Evolutionary conservation across 1,284 basidiomycete species (phyloP), one percentile per base, ranked within the genome.

Genomic region (Apiotrichum gracile): DNA sequence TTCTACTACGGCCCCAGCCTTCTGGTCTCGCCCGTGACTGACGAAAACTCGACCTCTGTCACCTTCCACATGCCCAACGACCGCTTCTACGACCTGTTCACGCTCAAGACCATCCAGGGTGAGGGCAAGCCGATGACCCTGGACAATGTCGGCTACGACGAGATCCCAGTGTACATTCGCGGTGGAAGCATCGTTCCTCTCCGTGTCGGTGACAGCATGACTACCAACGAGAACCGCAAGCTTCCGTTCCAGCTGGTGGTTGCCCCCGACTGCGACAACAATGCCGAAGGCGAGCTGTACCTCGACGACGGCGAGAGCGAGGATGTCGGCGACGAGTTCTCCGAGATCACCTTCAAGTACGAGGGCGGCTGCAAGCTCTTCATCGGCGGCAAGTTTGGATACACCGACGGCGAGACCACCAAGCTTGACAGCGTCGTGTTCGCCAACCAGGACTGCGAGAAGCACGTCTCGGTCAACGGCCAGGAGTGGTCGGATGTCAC

Each of bases 51-150:
- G 19, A 78, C 76, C 3, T 76, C 76, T 12, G 82, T 84, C 17
- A 63, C 74, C 13, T 76, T 80, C 66, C 55, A 65, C 54, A 64
- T 67, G 49, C 70, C 69, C 3, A 81, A 81, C n/a, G 73, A 72
- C 16, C 80, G 81, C 1, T 73, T 78, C 52, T 89, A 85, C 49
- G 86, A 88, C 70, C 87, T 85, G 81, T 87, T 83, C 72, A 86
- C 83, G 0, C 84, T 86, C 63, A 75, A 80, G 33, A 21, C 25
- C 2, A 37, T 78, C 81, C 38, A 72, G 78, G 58, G 73, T 69
- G 19, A 66, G 72, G 54, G 60, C n/a, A 10, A 8, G 45, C 66
- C 12, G 13, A 25, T 57, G 19, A 57, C 51, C n/a, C 47, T 59
- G 33, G 41, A 50, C 13, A 38, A 62, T 24, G 58, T 88, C 1